phyloP scores from a whole-genome alignment of 192 early-diverging fungal species.

The Phycomyces blakesleeanus region DNA sequence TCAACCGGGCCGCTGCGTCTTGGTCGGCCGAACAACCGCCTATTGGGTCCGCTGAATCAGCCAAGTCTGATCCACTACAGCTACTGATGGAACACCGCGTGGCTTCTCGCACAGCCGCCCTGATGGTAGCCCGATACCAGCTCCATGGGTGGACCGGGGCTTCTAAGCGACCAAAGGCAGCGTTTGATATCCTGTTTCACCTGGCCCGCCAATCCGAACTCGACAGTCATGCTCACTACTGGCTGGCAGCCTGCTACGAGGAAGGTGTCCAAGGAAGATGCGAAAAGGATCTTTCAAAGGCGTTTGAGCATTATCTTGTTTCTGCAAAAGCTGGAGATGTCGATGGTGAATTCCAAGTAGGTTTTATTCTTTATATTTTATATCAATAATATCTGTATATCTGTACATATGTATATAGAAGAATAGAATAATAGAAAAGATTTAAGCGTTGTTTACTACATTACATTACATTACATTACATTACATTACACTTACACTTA shows the following conservation, averaged over 20 bases:
- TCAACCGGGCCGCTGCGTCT: conserved; percentile 6
- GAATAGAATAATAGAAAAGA: no score
- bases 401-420: no score
- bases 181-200: conserved; percentile 24
- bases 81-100: not conserved
- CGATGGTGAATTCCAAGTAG: conserved; percentile 35
- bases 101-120: conserved; percentile 9
- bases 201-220: conserved; percentile 13
- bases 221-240: conserved; percentile 28
- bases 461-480: no score
- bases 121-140: conserved; percentile 32
- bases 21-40: not conserved
- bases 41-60: not conserved
- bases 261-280: conserved; percentile 27
- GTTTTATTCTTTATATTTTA: not conserved
- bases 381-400: no score
- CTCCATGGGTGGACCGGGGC: conserved; percentile 21
- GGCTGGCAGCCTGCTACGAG: conserved; percentile 33
- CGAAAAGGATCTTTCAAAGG: conserved; percentile 16
- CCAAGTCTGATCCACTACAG: not conserved
- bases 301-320: conserved; percentile 24
- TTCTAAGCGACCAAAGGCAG: conserved; percentile 16
- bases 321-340: conserved; percentile 22
- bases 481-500: no score
- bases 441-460: no score